Percentiles rank a stretch among this genome's conserved stretches.
These are phyloP conservation scores for Ceratocystis cubensis DNA, from an alignment of 2,329 filamentous ascomycete genomes.

Conservation along the genomic window DNA sequence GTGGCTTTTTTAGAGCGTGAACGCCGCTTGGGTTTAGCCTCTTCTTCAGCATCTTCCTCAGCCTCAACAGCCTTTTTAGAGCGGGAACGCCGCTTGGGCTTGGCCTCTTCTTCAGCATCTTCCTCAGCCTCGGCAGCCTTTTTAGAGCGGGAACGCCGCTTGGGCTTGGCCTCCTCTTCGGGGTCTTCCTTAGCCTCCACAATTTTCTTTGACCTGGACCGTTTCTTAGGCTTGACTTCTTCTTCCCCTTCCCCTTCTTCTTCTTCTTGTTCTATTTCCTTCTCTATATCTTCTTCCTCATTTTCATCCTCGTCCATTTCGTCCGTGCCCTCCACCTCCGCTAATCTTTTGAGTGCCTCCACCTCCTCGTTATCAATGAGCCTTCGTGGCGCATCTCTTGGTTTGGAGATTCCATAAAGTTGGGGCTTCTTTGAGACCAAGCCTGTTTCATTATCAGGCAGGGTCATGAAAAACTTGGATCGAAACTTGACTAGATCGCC, in stretches of 20 bases:
- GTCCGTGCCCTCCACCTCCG: neutral
- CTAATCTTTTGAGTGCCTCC: neutral
- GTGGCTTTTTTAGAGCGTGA: neutral
- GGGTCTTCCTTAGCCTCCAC: neutral
- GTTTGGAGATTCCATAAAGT: slow-evolving; percentile 10
- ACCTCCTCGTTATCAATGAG: neutral
- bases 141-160: neutral
- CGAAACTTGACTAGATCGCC: slow-evolving; percentile 9
- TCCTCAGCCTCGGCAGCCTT: neutral
- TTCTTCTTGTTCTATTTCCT: neutral
- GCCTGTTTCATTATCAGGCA: slow-evolving; percentile 19
- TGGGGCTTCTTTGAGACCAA: slow-evolving; percentile 1
- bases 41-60: neutral
- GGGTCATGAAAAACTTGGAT: slow-evolving; percentile 11
- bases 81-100: neutral
- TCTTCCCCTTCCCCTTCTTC: neutral
- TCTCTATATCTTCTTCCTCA: neutral
- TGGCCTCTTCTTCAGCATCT: neutral
- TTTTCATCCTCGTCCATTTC: neutral
- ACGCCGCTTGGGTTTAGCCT: neutral
- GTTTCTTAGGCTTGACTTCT: neutral
- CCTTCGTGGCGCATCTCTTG: neutral
- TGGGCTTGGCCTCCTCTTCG: neutral
- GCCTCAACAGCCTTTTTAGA: neutral
- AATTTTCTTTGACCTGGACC: neutral